A percentile compares a stretch with the other conserved stretches of the same genome.
Evolutionary conservation across 257 asterid genomes (phyloP).

Genomic region (Verbena officinalis): DNA sequence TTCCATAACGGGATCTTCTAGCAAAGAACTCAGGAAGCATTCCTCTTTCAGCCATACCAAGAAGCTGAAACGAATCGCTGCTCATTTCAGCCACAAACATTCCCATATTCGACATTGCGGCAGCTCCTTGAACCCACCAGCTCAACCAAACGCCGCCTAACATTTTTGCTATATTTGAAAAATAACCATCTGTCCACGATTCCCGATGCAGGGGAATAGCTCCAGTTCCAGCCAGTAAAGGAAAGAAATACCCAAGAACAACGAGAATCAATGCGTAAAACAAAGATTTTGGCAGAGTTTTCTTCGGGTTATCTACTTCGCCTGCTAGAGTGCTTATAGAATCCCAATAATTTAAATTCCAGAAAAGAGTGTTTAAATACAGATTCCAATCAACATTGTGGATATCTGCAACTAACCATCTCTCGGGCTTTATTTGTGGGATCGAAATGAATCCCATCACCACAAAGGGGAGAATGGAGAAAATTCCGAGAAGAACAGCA

Average conservation of each 20-base stretch:
- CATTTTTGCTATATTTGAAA: constrained; percentile 49
- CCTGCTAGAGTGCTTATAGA: constrained; percentile 66
- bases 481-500: constrained; percentile 53
- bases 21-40: constrained; percentile 64
- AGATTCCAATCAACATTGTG: constrained; percentile 55
- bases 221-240: constrained; percentile 52
- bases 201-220: constrained; percentile 51
- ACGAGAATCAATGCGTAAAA: constrained; percentile 56
- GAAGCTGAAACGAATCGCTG: constrained; percentile 66
- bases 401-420: constrained; percentile 55
- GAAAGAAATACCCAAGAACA: constrained; percentile 56
- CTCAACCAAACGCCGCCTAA: constrained; percentile 62
- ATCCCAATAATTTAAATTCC: constrained; percentile 68
- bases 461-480: constrained; percentile 56
- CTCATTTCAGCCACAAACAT: constrained; percentile 71
- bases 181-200: constrained; percentile 57
- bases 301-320: constrained; percentile 59
- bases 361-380: constrained; percentile 55
- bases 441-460: constrained; percentile 62
- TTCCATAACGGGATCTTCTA: constrained; percentile 54
- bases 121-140: constrained; percentile 63
- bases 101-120: constrained; percentile 68
- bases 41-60: constrained; percentile 72
- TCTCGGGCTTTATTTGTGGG: constrained; percentile 43
- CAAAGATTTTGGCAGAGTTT: constrained; percentile 59